phyloP scores from a whole-genome alignment of 2,329 filamentous ascomycete species.

The Aureobasidium musti region DNA sequence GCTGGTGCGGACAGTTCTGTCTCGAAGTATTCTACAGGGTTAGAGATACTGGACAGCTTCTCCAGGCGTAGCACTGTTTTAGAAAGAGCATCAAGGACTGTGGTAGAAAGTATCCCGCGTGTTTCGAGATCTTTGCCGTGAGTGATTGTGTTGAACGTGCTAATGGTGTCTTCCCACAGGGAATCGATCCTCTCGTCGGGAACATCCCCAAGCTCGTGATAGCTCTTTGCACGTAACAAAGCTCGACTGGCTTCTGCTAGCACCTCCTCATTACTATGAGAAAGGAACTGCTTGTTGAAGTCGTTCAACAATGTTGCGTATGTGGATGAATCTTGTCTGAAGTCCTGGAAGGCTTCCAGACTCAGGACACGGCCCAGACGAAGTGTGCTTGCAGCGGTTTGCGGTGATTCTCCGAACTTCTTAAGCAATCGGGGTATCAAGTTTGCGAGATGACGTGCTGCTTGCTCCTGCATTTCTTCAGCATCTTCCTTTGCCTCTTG shows the following conservation, averaged over 20 bases:
- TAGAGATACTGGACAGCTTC: slow-evolving; percentile 75
- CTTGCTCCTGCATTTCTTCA: slow-evolving; percentile 72
- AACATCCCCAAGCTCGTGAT: slow-evolving; percentile 84
- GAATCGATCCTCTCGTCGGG: slow-evolving; percentile 76
- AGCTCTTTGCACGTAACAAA: slow-evolving; percentile 79
- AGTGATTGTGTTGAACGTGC: slow-evolving; percentile 67
- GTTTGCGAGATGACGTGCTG: slow-evolving; percentile 73
- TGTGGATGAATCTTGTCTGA: slow-evolving; percentile 80
- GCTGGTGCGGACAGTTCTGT: slow-evolving; percentile 39
- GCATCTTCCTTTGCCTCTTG: slow-evolving; percentile 63
- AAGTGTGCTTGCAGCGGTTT: slow-evolving; percentile 81
- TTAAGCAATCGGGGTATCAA: slow-evolving; percentile 83
- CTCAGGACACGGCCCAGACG: slow-evolving; percentile 84
- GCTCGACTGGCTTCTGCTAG: slow-evolving; percentile 80
- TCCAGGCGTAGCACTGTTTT: slow-evolving; percentile 77
- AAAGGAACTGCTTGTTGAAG: slow-evolving; percentile 88
- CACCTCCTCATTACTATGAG: slow-evolving; percentile 85
- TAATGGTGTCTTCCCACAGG: slow-evolving; percentile 82
- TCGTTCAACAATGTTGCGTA: slow-evolving; percentile 84
- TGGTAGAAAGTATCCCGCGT: slow-evolving; percentile 67
- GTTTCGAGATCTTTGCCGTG: slow-evolving; percentile 70
- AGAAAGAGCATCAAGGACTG: slow-evolving; percentile 67
- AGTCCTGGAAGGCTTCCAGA: slow-evolving; percentile 81
- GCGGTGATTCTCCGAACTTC: slow-evolving; percentile 88
- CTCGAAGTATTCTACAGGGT: slow-evolving; percentile 76